Base-by-base conservation (phyloP, 768 basidiomycete species). In the Tricholoma sp. region DNA sequence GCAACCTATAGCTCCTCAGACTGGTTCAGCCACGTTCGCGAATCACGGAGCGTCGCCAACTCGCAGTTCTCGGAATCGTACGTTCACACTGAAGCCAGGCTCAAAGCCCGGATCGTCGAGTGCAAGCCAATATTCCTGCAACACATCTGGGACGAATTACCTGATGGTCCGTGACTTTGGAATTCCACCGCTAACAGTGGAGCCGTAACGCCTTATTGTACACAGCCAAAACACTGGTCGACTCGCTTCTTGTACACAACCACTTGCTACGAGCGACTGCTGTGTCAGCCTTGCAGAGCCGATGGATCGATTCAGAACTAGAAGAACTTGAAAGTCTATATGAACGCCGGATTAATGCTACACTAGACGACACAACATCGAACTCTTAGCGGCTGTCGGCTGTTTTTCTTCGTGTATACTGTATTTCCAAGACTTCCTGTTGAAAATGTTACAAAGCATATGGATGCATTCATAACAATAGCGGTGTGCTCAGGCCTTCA, bases 91-190 rank as follows among this genome's bases (percentile, higher is more conserved):
- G 89, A 89, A 64, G 70, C 78, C 41, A 73, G 77, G 52, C 79
- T 90, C 44, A 91, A 90, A 68, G 75, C 79, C 55, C 78, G 87
- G 33, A 92, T 93, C 49, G 74, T 91, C 33, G 71, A 80, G 28
- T 85, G 84, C 11, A 74, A 76, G 9, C 70, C 87, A 15, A 77
- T 83, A 32, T 91, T 88, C 63, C 72, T 73, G 17, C 68, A 74
- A 20, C 63, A 72, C 29, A 70, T 79, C 13, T 93, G 91, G 90
- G 63, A 67, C 45, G 58, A 70, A 2, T 64, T 89, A 47, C 73
- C 74, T 44, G 80, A 85, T 57, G 90, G 90, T 90, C 65, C 57
- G 72, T 61, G 32, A 57, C 31, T 36, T 50, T 24, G 24, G 24
- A 17, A 33, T 24, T 32, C 32, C 52, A 60, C 24, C 29, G 18